Evolutionary conservation across 2,329 filamentous ascomycete genomes (phyloP).

Genomic region (Fusarium piperis): DNA sequence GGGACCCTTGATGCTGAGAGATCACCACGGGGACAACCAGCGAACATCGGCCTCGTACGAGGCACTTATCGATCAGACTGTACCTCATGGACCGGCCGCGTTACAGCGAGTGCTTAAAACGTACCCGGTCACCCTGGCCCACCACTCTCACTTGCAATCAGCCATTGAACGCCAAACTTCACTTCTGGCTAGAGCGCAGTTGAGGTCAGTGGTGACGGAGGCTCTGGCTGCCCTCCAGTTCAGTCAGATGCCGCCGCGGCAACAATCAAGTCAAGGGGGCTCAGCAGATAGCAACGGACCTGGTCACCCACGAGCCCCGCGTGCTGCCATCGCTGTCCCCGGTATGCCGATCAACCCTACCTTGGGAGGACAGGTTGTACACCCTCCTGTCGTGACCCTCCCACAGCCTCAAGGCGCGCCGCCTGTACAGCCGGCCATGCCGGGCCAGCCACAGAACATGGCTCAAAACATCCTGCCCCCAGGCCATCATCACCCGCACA

Average conservation of each 20-base stretch:
- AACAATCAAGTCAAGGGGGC: slow-evolving; percentile 23
- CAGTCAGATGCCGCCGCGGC: slow-evolving; percentile 49
- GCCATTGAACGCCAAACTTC: slow-evolving; percentile 63
- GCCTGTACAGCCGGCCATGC: slow-evolving; percentile 24
- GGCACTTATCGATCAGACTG: slow-evolving; percentile 62
- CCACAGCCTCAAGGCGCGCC: slow-evolving; percentile 33
- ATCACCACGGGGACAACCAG: slow-evolving; percentile 38
- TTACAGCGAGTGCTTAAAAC: slow-evolving; percentile 57
- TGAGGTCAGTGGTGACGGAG: slow-evolving; percentile 60
- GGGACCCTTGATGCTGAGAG: slow-evolving; percentile 32
- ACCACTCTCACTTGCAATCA: slow-evolving; percentile 59
- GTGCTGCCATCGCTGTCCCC: slow-evolving; percentile 8
- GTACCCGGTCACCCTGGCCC: slow-evolving; percentile 60
- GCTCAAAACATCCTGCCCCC: neutral
- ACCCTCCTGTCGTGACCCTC: slow-evolving; percentile 23
- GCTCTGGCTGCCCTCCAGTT: slow-evolving; percentile 58
- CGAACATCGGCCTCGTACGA: slow-evolving; percentile 56
- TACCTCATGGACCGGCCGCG: slow-evolving; percentile 60
- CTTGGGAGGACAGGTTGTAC: slow-evolving; percentile 3
- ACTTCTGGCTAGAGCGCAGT: slow-evolving; percentile 57
- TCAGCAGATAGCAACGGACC: slow-evolving; percentile 8
- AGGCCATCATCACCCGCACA: slow-evolving; percentile 55
- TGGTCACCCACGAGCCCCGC: slow-evolving; percentile 11
- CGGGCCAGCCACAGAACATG: slow-evolving; percentile 22
- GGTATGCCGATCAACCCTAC: neutral